Conservation (phyloP, 345 rosid genomes). For the Kandelia obovata region DNA sequence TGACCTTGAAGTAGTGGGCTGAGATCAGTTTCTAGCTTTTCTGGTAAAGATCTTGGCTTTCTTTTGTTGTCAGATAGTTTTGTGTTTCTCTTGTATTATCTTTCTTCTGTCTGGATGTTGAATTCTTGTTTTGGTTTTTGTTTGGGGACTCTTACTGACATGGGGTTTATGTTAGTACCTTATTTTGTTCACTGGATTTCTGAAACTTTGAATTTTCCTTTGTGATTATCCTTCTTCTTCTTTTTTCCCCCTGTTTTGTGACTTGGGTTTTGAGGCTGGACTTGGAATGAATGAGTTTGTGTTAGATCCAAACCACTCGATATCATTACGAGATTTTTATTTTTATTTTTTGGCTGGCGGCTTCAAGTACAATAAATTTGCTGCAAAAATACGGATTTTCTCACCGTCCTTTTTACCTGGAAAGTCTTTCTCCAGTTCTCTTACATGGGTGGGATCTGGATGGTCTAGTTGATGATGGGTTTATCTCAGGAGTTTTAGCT, state of each 20-base stretch:
- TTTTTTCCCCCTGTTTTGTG: background rate
- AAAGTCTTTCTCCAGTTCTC: background rate
- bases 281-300: background rate
- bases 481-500: background rate
- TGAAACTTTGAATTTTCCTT: background rate
- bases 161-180: slow-evolving; percentile 7
- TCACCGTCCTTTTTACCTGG: background rate
- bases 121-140: background rate
- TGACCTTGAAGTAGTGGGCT: slow-evolving; percentile 6
- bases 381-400: no score
- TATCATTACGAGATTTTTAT: background rate
- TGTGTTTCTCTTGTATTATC: background rate
- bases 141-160: background rate
- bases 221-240: background rate
- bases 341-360: background rate
- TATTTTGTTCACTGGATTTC: slow-evolving; percentile 3
- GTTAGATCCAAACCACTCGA: slow-evolving; percentile 23
- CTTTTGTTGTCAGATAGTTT: background rate
- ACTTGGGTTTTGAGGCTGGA: slow-evolving; percentile 9
- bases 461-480: background rate
- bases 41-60: slow-evolving; percentile 9
- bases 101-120: no score
- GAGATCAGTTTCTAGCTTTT: background rate
- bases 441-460: slow-evolving; percentile 12
- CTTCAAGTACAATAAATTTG: no score